Evolutionary conservation across 83 land plant genomes (phyloP), one percentile per base, ranked within the genome.

Genomic region (Thuja plicata): DNA sequence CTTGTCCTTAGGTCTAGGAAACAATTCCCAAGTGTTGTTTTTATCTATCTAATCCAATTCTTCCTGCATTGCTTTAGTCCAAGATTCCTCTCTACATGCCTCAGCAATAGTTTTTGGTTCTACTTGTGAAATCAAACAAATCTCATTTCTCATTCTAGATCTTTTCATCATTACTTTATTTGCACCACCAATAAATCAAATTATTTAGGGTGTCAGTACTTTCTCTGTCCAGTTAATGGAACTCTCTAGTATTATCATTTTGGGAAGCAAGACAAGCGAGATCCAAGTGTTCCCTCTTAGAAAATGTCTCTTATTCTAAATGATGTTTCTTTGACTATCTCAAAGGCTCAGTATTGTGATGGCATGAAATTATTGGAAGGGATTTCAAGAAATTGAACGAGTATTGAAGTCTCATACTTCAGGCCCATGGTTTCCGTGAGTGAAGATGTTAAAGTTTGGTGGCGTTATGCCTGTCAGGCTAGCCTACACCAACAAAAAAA

Each of bases 331-430:
- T 84, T 96, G 84, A 95, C 95, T 84, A 87, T 98, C 35, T 93
- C 97, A 73, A 98, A 97, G 99, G 96, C 93, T 74, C 99, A 98
- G 79, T 98, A 98, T 90, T 94, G 96, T 92, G 99, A 98, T 93
- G 97, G 97, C 86, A 95, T 97, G 90, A 97, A 94, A 91, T 93
- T 96, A 12, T 88, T 97, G 48, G 99, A 98, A 88, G 93, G 91
- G 27, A 76, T 97, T 86, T 97, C 99, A 84, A 94, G 93, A 77
- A 96, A 96, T 88, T 95, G 89, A 62, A 94, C 87, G 5, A 89
- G 96, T 83, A 88, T 97, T 89, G 96, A 98, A 34, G 93, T 96
- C 60, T 94, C 96, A 85, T 97, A 95, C 74, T 92, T 96, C 45
- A 93, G 99, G 81, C 99, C 99, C 45, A 50, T 88, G 82, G 93